Conservation (phyloP, 805 yeast species). For the Debaryomyces tyrocola region DNA sequence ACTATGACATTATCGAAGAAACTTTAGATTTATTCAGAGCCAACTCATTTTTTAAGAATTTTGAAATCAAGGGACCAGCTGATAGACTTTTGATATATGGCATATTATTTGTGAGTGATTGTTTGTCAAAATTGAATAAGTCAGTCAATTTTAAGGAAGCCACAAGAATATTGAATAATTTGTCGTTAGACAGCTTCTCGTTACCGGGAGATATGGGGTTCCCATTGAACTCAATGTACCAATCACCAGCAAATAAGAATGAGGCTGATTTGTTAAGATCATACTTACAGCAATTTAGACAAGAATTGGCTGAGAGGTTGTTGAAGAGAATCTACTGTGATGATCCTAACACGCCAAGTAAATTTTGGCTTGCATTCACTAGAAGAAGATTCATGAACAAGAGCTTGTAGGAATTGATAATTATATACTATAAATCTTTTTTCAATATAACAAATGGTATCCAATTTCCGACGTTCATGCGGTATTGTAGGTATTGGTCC, state of each 20-base stretch:
- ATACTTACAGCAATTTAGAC: slow-evolving; percentile 91
- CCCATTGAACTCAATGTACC: slow-evolving; percentile 80
- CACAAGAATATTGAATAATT: slow-evolving; percentile 67
- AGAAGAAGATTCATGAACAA: slow-evolving; percentile 96
- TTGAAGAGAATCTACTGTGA: slow-evolving; percentile 70
- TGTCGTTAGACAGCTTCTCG: slow-evolving; percentile 83
- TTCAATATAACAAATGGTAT: slow-evolving; percentile 25
- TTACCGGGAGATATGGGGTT: slow-evolving; percentile 96
- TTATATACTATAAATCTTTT: slow-evolving; percentile 2
- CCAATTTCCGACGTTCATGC: slow-evolving; percentile 20
- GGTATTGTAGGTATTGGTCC: slow-evolving; percentile 25
- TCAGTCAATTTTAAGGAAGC: slow-evolving; percentile 59
- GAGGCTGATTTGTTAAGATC: slow-evolving; percentile 79
- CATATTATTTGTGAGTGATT: slow-evolving; percentile 82
- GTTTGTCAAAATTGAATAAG: slow-evolving; percentile 62
- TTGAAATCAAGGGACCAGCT: slow-evolving; percentile 93
- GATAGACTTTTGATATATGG: slow-evolving; percentile 94
- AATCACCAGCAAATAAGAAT: slow-evolving; percentile 69
- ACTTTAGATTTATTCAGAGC: slow-evolving; percentile 89
- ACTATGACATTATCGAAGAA: slow-evolving; percentile 91
- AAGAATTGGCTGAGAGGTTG: slow-evolving; percentile 83
- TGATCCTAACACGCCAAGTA: slow-evolving; percentile 63
- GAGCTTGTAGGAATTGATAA: slow-evolving; percentile 45
- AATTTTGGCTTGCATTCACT: slow-evolving; percentile 94
- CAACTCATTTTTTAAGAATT: slow-evolving; percentile 93